Percentiles rank a stretch among this genome's conserved stretches.
These are phyloP conservation scores for Ettlia oleoabundans DNA, from an alignment of 139 green algal species.

Conservation along the genomic window DNA sequence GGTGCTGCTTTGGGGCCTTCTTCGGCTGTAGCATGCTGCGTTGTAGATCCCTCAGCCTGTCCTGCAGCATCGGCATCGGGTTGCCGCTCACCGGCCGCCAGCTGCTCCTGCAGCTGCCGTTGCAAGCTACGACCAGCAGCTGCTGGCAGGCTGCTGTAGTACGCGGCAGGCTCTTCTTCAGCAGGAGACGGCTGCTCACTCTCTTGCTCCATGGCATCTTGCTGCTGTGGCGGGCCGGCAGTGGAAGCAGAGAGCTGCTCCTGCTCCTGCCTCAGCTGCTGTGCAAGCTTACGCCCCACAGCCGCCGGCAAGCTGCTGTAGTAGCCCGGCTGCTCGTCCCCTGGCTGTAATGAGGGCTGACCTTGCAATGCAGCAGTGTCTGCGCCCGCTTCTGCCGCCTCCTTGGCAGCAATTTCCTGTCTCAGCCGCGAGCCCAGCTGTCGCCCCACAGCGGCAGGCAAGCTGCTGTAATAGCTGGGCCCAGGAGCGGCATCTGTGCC, in stretches of 20 bases:
- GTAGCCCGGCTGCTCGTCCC: neutral
- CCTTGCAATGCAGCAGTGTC: too few relatives aligned
- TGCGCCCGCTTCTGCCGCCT: neutral
- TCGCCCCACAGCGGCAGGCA: neutral
- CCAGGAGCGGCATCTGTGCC: neutral
- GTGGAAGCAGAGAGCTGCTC: too few relatives aligned
- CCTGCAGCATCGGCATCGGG: neutral
- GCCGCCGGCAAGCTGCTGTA: conserved; percentile 27
- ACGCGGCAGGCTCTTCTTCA: neutral
- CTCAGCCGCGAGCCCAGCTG: neutral
- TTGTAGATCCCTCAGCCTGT: neutral
- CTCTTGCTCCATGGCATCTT: neutral
- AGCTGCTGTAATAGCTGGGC: neutral
- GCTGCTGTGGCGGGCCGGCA: neutral
- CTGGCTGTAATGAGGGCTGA: neutral
- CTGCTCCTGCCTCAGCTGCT: conserved; percentile 11
- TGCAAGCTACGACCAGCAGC: conserved; percentile 16
- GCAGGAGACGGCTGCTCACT: too few relatives aligned
- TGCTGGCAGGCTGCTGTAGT: conserved; percentile 31
- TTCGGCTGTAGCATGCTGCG: too few relatives aligned
- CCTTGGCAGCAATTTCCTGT: neutral
- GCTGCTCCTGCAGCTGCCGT: conserved; percentile 14
- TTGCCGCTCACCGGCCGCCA: conserved; percentile 1
- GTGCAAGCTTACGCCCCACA: conserved; percentile 3
- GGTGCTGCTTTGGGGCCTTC: too few relatives aligned